Conservation (phyloP, 2,329 filamentous ascomycete genomes). For the Arthrobotrys pseudoclavata region DNA sequence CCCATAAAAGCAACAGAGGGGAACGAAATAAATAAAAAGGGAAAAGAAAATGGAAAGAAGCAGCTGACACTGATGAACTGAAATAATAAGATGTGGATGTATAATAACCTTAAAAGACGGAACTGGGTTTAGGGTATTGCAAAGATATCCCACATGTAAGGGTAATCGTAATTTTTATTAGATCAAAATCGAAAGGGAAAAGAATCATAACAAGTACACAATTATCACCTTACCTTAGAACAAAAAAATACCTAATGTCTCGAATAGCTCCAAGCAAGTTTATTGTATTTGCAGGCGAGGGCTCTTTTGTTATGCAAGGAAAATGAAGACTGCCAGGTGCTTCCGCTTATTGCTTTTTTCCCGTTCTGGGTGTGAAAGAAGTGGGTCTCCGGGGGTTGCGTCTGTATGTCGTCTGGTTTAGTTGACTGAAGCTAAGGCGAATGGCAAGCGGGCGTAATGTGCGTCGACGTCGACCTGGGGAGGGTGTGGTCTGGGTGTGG, state of each 20-base stretch:
- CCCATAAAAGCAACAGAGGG: constrained; percentile 21
- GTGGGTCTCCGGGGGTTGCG: constrained; percentile 58
- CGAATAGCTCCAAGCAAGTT: constrained; percentile 58
- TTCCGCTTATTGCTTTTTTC: constrained; percentile 55
- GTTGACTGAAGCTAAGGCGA: constrained; percentile 60
- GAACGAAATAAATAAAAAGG: constrained; percentile 13
- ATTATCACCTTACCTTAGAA: constrained; percentile 58
- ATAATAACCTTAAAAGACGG: constrained; percentile 38
- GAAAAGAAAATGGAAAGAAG: constrained; percentile 17
- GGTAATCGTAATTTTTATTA: constrained; percentile 45
- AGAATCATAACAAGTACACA: constrained; percentile 34
- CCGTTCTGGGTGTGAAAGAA: constrained; percentile 33
- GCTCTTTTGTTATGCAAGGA: constrained; percentile 59
- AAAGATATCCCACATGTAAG: constrained; percentile 41
- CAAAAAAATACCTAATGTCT: constrained; percentile 35
- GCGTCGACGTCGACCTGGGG: constrained; percentile 59
- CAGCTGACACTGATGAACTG: constrained; percentile 17
- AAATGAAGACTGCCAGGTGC: constrained; percentile 60
- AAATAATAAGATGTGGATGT: constrained; percentile 31
- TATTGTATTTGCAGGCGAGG: constrained; percentile 60
- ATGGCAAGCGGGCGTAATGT: constrained; percentile 59
- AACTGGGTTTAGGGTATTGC: constrained; percentile 40
- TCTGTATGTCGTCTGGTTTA: constrained; percentile 58
- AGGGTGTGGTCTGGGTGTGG: constrained; percentile 25
- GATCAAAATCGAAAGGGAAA: constrained; percentile 46